A percentile compares a stretch with the other conserved stretches of the same genome.
These are phyloP conservation scores for Cornus florida DNA, from an alignment of 148 eudicot genomes.

Conservation along the genomic window DNA sequence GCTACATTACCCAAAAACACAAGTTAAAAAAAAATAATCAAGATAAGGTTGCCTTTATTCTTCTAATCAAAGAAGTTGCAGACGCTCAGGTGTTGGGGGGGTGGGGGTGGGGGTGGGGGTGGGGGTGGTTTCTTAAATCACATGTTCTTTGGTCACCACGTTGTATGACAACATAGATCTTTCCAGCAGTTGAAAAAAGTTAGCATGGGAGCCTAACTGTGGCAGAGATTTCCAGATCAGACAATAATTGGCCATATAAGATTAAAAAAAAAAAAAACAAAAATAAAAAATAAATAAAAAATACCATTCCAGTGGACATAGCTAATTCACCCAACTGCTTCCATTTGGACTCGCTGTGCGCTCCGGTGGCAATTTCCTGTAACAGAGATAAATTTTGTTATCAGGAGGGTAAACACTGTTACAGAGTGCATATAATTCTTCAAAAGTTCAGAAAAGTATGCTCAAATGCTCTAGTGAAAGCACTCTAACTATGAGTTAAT, in stretches of 20 bases:
- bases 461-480: background rate
- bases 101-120: too few species aligned
- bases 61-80: background rate
- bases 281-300: background rate
- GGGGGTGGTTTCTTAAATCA: background rate
- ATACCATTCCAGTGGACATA: conserved; percentile 90
- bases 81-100: too few species aligned
- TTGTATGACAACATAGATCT: background rate
- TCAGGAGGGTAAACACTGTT: background rate
- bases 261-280: background rate
- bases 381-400: conserved; percentile 9
- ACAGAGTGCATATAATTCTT: background rate
- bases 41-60: background rate
- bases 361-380: conserved; percentile 89
- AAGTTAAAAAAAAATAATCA: background rate
- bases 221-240: background rate
- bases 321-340: conserved; percentile 97
- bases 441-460: background rate
- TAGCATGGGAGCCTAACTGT: background rate
- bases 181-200: background rate
- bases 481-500: background rate
- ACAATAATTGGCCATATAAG: background rate
- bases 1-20: background rate
- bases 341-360: conserved; percentile 91
- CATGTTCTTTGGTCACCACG: background rate